Percentiles rank a stretch among this genome's conserved stretches.
phyloP scores from a whole-genome alignment of 352 stramenopile species.

The Globisporangium perplexum region DNA sequence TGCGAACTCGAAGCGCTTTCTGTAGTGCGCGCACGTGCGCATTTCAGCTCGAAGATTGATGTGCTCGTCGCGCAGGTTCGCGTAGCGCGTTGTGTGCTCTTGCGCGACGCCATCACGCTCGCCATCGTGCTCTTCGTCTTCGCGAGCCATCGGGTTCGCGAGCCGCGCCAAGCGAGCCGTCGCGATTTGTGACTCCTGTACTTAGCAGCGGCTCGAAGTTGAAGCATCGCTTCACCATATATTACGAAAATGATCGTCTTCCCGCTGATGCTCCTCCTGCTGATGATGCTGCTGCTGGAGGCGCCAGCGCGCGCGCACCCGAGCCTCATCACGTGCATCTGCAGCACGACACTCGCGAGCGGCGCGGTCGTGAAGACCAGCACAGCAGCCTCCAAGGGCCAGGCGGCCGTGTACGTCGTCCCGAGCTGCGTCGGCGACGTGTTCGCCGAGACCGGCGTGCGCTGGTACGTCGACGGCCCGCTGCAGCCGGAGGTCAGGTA shows the following conservation, averaged over 20 bases:
- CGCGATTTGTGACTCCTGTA: no score
- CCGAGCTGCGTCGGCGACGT: constrained; percentile 72
- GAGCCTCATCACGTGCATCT: constrained; percentile 70
- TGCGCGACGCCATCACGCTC: no score
- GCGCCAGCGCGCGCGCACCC: constrained; percentile 25
- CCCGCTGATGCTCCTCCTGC: background rate
- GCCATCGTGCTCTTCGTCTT: constrained; percentile 4
- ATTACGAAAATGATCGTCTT: background rate
- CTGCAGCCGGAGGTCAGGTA: constrained; percentile 50
- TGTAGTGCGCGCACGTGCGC: no score
- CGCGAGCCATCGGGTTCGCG: no score
- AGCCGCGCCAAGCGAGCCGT: no score
- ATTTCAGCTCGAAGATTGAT: no score
- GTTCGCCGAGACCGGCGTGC: constrained; percentile 74
- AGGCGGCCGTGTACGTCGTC: constrained; percentile 48
- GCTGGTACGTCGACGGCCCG: constrained; percentile 76
- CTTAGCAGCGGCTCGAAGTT: no score
- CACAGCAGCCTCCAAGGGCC: constrained; percentile 24
- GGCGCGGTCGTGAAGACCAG: constrained; percentile 42
- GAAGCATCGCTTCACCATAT: no score
- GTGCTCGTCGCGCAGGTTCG: no score
- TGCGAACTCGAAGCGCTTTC: no score
- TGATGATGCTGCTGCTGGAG: background rate
- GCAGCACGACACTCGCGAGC: constrained; percentile 57
- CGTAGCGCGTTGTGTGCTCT: no score